Evolutionary conservation across 2,329 filamentous ascomycete species (phyloP).

Genomic region (Epichloe sp.): DNA sequence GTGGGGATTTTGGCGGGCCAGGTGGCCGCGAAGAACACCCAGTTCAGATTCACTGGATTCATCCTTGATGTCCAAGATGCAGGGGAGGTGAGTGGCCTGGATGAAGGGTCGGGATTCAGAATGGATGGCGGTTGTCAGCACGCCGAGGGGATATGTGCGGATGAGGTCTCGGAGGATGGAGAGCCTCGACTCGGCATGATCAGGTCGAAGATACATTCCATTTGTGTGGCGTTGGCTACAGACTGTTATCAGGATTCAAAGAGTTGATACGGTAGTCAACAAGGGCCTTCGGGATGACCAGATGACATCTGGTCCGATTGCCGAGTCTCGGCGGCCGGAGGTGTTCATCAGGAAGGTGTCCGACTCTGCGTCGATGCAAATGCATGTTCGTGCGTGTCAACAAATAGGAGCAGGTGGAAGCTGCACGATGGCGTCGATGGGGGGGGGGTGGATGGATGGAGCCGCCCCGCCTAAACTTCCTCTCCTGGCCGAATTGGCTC

Average conservation of each 20-base stretch:
- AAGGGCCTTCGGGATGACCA: neutral
- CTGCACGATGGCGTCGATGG: too few relatives aligned
- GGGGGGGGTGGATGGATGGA: neutral
- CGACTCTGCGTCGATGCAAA: too few relatives aligned
- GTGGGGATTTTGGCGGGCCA: conserved; percentile 52
- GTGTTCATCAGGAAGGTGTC: too few relatives aligned
- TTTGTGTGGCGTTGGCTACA: too few relatives aligned
- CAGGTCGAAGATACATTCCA: conserved; percentile 43
- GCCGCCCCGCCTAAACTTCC: conserved; percentile 2
- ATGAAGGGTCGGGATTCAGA: conserved; percentile 36
- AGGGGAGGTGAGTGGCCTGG: conserved; percentile 46
- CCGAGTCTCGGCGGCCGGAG: neutral
- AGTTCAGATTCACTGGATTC: conserved; percentile 26
- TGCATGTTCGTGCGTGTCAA: too few relatives aligned
- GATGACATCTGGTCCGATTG: neutral
- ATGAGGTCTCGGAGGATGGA: conserved; percentile 41
- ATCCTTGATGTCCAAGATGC: conserved; percentile 37
- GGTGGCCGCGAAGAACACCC: conserved; percentile 41
- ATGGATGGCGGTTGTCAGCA: conserved; percentile 47
- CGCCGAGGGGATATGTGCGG: conserved; percentile 44
- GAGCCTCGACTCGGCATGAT: conserved; percentile 38
- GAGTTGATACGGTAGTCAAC: neutral
- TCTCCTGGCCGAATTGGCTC: conserved; percentile 3
- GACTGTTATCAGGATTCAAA: too few relatives aligned
- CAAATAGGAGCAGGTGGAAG: too few relatives aligned